Evolutionary conservation across 2,329 filamentous ascomycete species (phyloP), one percentile per base, ranked within the genome.

Genomic region (Ascochyta koolunga): DNA sequence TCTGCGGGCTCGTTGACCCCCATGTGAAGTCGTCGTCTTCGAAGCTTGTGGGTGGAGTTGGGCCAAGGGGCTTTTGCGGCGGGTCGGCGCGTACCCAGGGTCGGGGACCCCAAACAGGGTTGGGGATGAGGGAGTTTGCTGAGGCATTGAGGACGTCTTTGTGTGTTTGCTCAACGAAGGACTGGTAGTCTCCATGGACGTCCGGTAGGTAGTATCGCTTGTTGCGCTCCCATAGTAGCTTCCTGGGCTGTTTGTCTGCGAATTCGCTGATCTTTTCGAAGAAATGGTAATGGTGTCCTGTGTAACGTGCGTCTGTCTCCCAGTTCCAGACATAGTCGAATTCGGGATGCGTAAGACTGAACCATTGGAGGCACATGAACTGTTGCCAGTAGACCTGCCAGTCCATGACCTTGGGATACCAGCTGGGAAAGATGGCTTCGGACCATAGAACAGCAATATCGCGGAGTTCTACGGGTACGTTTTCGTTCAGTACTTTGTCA

Each of bases 1-100:
- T 98, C 93, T 10, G 93, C 92, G 54, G 96, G 89, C 74, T 97
- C 93, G 48, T 85, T 90, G 0, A 95, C 89, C 93, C 93, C 93
- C 93, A 97, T 44, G 82, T 75, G 71, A 93, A 92, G 61, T 88
- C 84, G 69, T 97, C 92, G 58, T 89, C 88, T 44, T 93, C 90
- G 64, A 90, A 87, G 1, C 80, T 80, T 0, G 83, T 87, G 0
- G 89, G 89, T 0, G 92, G 91, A 15, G 79, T 77, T 0, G 89
- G 88, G 55, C 95, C 91, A n/a, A 88, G 82, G 7, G 92, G 88
- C 76, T 88, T 88, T 70, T 96, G 91, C 1, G 85, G 77, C 50
- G 89, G 82, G 8, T 68, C 50, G 5, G 70, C 69, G 39, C 61
- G 51, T 1, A 80, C 76, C 16, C 90, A 89, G 1, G 90, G 86